Conservation (phyloP, 768 basidiomycete genomes). For the Psilocybe cubensis region DNA sequence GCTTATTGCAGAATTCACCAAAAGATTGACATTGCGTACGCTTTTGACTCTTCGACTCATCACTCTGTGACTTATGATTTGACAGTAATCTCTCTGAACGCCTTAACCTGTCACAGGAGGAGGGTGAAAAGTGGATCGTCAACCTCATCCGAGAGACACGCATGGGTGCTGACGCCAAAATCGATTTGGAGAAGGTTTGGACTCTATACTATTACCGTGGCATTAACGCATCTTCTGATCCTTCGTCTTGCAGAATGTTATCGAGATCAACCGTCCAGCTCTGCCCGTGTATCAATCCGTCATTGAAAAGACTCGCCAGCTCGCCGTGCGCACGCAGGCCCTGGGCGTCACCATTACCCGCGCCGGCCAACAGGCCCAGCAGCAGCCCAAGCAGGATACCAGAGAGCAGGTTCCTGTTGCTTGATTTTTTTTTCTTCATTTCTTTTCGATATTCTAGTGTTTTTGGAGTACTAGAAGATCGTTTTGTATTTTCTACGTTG, state of each 20-base stretch:
- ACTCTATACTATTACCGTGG: not conserved
- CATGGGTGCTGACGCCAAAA: slow-evolving; percentile 97
- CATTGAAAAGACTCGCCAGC: slow-evolving; percentile 93
- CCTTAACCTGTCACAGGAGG: slow-evolving; percentile 89
- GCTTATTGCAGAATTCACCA: slow-evolving; percentile 98
- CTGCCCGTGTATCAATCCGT: slow-evolving; percentile 91
- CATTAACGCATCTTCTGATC: not conserved
- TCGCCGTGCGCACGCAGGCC: slow-evolving; percentile 90
- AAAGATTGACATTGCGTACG: slow-evolving; percentile 82
- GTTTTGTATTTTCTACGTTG: slow-evolving; percentile 12
- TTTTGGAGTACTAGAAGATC: not conserved
- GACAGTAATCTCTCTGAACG: slow-evolving; percentile 88
- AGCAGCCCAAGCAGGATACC: not conserved
- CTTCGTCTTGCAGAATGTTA: slow-evolving; percentile 74
- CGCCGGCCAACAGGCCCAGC: slow-evolving; percentile 15
- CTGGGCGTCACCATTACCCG: slow-evolving; percentile 72
- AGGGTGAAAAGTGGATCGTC: slow-evolving; percentile 99
- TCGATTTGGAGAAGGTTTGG: slow-evolving; percentile 90
- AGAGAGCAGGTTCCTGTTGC: not conserved
- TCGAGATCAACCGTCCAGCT: slow-evolving; percentile 91
- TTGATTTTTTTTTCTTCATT: not conserved
- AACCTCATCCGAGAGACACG: slow-evolving; percentile 97
- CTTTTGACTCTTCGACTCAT: not conserved
- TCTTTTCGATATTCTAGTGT: not conserved
- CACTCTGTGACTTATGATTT: not conserved